Evolutionary conservation across 2,329 filamentous ascomycete species (phyloP).

Genomic region (Aphanocladium album): DNA sequence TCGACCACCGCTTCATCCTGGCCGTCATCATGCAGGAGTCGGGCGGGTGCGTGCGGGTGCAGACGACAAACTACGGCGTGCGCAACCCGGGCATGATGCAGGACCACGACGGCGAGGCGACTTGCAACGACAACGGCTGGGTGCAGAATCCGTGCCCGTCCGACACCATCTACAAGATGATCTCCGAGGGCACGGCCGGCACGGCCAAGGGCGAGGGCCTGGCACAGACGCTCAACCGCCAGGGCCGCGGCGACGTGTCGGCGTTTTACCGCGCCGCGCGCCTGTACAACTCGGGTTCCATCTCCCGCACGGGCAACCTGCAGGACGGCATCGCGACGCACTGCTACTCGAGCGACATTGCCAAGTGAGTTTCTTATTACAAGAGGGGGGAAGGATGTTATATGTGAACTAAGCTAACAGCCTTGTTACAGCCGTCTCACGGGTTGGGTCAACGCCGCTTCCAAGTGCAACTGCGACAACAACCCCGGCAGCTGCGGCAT

Average conservation of each 20-base stretch:
- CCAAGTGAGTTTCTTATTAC: conserved; percentile 20
- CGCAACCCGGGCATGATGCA: conserved; percentile 40
- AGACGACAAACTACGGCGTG: conserved; percentile 35
- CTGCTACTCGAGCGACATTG: conserved; percentile 48
- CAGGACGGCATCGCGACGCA: conserved; percentile 39
- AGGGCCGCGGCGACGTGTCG: conserved; percentile 26
- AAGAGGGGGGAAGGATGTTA: background rate
- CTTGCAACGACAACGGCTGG: conserved; percentile 28
- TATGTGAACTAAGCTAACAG: background rate
- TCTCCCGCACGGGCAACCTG: conserved; percentile 30
- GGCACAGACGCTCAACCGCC: conserved; percentile 29
- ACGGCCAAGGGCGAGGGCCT: conserved; percentile 38
- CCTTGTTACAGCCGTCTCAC: conserved; percentile 15
- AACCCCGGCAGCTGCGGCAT: conserved; percentile 17
- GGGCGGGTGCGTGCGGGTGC: conserved; percentile 38
- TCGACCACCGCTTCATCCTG: conserved; percentile 39
- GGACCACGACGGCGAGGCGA: conserved; percentile 29
- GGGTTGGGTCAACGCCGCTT: conserved; percentile 17
- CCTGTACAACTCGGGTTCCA: conserved; percentile 44
- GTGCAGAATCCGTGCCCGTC: conserved; percentile 23
- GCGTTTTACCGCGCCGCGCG: conserved; percentile 43
- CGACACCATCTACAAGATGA: conserved; percentile 25
- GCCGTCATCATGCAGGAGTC: conserved; percentile 42
- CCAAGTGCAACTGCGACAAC: conserved; percentile 19
- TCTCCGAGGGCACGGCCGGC: conserved; percentile 37